Conservation (phyloP, 2,329 filamentous ascomycete genomes). For the Fusarium sp. region DNA sequence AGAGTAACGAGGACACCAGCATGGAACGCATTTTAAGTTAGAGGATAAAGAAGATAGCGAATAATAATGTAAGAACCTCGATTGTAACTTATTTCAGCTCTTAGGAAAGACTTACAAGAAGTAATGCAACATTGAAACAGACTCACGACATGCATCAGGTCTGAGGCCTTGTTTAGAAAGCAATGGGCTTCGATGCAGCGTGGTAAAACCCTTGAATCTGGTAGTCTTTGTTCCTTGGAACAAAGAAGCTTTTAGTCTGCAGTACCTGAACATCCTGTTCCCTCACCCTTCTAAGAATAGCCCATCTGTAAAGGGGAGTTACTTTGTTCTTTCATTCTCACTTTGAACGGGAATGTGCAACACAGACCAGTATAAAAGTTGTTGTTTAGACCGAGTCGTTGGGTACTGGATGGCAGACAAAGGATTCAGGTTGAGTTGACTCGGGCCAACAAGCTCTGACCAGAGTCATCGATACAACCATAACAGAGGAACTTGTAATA, state of each 20-base stretch:
- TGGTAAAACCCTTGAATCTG: not conserved
- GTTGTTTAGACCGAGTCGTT: not conserved
- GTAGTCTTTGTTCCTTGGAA: not conserved
- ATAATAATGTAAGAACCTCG: not conserved
- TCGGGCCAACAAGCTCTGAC: not conserved
- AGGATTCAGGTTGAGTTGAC: not conserved
- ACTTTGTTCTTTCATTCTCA: not conserved
- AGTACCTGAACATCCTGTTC: not conserved
- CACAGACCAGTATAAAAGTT: not conserved
- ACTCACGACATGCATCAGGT: not conserved
- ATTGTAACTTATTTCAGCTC: not conserved
- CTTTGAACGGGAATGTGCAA: not conserved
- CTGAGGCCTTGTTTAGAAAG: not conserved
- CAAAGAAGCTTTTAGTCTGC: not conserved
- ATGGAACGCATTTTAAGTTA: constrained; percentile 37
- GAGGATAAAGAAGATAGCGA: not conserved
- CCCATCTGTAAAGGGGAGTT: not conserved
- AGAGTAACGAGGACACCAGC: constrained; percentile 33
- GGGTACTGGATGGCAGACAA: not conserved
- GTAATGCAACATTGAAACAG: not conserved
- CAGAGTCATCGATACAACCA: not conserved
- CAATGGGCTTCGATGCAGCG: not conserved
- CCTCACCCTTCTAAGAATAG: not conserved
- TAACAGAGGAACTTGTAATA: not conserved
- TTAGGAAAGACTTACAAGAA: not conserved